Evolutionary conservation across 257 asterid genomes (phyloP), one percentile per base, ranked within the genome.

Genomic region (Solanum sparsipilum): DNA sequence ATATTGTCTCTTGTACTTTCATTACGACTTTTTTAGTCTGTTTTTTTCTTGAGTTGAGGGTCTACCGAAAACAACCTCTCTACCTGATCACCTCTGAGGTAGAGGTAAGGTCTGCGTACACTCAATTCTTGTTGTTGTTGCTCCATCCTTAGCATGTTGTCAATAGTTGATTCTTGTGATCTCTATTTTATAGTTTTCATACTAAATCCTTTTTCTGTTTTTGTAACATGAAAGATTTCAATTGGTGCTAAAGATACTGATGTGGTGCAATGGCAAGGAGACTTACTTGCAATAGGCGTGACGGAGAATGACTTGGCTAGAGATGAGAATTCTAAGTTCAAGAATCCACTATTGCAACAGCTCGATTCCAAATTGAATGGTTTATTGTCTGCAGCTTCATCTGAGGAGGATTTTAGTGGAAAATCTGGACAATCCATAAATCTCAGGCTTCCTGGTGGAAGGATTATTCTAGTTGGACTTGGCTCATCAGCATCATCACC

Each of bases 211-310:
- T 1, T 85, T 2, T 79, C 60, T 88, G 23, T 86, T 34, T 44
- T 86, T 38, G 71, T 71, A 65, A 87, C 68, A 84, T 85, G 86
- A 83, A 87, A 97, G 99, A 94, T 97, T 87, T 90, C 97, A 60
- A 92, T 97, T 91, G 89, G 94, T 60, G 98, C 98, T 34, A 96
- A 97, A 95, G 98, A 94, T 83, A 91, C 92, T 76, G 96, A 94
- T 90, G 88, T 95, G 92, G 93, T 91, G 11, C 96, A 94, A 92
- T 97, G 99, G 99, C 96, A 96, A 93, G 99, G 99, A 73, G 99
- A 96, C 91, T 92, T 97, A 71, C 98, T 97, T 70, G 98, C 96
- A 23, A 95, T 97, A 48, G 99, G 98, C 13, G 97, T 93, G 44
- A 92, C 98, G 0, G 98, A 94, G 91, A 95, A 90, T 87, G 99